Conservation (phyloP, 805 yeast species). For the Hanseniaspora valbyensis region DNA sequence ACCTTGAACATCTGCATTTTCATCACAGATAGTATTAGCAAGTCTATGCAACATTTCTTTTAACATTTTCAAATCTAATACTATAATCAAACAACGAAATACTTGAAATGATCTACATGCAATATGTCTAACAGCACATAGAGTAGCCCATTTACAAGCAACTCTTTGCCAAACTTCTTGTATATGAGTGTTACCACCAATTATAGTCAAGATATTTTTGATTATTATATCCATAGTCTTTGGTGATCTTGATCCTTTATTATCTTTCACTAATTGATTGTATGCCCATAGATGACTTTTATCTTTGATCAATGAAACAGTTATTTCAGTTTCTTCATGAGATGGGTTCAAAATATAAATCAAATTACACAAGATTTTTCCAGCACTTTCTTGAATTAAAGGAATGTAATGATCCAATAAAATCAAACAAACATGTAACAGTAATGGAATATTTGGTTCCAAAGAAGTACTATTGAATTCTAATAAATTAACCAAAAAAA, state of each 20-base stretch:
- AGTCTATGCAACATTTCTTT: constrained; percentile 88
- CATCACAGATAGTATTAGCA: constrained; percentile 87
- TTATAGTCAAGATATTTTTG: constrained; percentile 48
- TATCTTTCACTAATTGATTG: constrained; percentile 69
- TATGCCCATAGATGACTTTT: constrained; percentile 61
- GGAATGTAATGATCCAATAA: constrained; percentile 79
- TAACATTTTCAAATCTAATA: constrained; percentile 76
- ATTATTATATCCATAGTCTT: constrained; percentile 69
- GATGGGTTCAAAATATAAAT: constrained; percentile 51
- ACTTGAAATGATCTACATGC: constrained; percentile 95
- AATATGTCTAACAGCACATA: constrained; percentile 91
- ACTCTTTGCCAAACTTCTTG: constrained; percentile 78
- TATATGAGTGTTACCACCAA: constrained; percentile 40
- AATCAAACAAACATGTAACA: constrained; percentile 70
- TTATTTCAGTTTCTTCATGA: constrained; percentile 42
- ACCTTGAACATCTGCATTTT: constrained; percentile 80
- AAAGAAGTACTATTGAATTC: constrained; percentile 55
- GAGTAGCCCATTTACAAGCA: constrained; percentile 88
- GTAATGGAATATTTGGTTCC: constrained; percentile 49
- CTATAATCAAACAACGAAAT: constrained; percentile 70
- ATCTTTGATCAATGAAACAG: constrained; percentile 48
- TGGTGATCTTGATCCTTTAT: constrained; percentile 74
- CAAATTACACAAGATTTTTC: constrained; percentile 59
- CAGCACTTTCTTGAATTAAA: constrained; percentile 75
- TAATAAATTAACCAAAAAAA: constrained; percentile 72